A percentile compares a stretch with the other conserved stretches of the same genome.
Conservation (phyloP, 441 rosid genomes). For the Brassica hybrid region DNA sequence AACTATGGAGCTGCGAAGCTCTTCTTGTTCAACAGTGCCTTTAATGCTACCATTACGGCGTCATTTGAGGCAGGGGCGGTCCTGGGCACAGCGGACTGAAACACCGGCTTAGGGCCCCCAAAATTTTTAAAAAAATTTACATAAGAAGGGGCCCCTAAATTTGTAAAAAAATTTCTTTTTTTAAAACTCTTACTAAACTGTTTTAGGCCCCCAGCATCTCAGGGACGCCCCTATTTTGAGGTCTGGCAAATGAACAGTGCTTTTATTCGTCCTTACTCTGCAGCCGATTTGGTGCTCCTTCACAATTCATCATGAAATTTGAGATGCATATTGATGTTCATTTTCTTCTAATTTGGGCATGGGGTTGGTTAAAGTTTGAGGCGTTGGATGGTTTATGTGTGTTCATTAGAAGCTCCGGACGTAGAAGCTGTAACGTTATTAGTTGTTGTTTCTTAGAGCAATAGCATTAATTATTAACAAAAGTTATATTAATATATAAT, state of each 20-base stretch:
- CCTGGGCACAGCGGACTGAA: no score
- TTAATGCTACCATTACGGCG: constrained; percentile 63
- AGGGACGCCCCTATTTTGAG: no score
- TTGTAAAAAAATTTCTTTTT: no score
- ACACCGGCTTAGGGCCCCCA: no score
- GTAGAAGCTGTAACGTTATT: background rate
- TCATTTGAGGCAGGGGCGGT: no score
- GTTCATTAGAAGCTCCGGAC: background rate
- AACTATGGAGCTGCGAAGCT: constrained; percentile 67
- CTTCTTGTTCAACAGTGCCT: constrained; percentile 78
- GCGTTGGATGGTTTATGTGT: background rate
- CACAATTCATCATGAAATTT: background rate
- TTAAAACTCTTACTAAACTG: no score
- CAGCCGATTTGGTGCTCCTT: background rate
- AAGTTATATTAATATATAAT: no score
- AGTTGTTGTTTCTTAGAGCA: background rate
- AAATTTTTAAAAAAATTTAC: no score
- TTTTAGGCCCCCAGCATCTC: no score
- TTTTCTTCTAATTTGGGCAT: background rate
- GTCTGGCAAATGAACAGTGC: constrained; percentile 37
- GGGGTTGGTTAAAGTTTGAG: background rate
- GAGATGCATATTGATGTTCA: background rate
- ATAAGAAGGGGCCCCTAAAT: no score
- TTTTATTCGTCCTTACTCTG: background rate
- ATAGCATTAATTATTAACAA: no score